Percentiles rank a stretch among this genome's conserved stretches.
These are phyloP conservation scores for Ustilago vetiveriae DNA, from an alignment of 1,284 basidiomycete genomes.

Conservation along the genomic window DNA sequence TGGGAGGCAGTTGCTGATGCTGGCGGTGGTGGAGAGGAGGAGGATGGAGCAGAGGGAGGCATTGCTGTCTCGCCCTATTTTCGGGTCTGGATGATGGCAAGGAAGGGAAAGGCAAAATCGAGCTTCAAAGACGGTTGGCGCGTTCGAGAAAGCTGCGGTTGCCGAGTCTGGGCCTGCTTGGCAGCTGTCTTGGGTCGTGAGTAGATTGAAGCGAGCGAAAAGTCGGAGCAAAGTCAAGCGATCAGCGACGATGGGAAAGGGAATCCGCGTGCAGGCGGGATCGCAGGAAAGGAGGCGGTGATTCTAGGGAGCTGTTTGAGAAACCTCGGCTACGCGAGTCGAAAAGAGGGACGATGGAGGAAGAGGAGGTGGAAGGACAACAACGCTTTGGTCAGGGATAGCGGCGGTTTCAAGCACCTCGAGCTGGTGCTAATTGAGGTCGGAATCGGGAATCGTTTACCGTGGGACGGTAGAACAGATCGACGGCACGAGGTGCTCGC, in stretches of 20 bases:
- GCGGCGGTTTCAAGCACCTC: too few species aligned
- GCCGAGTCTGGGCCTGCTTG: background rate
- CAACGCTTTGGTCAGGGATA: too few species aligned
- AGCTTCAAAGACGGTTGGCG: too few species aligned
- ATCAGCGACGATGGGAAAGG: background rate
- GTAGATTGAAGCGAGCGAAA: background rate
- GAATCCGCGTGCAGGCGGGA: too few species aligned
- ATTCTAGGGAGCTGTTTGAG: background rate
- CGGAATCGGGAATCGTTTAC: too few species aligned
- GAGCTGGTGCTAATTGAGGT: too few species aligned
- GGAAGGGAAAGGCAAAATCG: too few species aligned
- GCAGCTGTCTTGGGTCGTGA: background rate
- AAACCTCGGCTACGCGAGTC: background rate
- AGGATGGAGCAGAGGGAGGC: conserved; percentile 13
- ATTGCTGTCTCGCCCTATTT: conserved; percentile 8
- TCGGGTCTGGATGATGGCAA: conserved; percentile 6
- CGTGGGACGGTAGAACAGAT: too few species aligned
- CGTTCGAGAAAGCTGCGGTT: too few species aligned
- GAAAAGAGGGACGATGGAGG: conserved; percentile 7
- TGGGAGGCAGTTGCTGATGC: conserved; percentile 1
- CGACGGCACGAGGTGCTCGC: too few species aligned
- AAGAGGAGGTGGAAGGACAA: background rate
- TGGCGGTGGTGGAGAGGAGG: conserved; percentile 3
- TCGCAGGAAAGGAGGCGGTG: background rate
- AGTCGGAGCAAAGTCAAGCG: conserved; percentile 4